A percentile compares a stretch with the other conserved stretches of the same genome.
phyloP scores from a whole-genome alignment of 495 filamentous ascomycete genomes.

The Penicillium bialowiezense region DNA sequence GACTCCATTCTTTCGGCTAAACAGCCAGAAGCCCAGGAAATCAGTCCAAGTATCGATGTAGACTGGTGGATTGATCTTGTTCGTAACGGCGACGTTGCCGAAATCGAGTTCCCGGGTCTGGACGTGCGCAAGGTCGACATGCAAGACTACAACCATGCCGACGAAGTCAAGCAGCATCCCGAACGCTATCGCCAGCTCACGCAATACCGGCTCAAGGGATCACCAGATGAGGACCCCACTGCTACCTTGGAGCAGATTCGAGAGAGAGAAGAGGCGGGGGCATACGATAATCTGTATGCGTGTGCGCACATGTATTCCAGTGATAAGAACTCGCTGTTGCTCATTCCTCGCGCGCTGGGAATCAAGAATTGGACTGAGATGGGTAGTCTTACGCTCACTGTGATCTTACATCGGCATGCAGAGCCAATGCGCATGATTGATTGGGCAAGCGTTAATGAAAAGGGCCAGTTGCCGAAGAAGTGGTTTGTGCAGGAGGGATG shows the following conservation, averaged over 20 bases:
- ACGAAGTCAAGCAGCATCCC: conserved; percentile 34
- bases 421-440: conserved; percentile 41
- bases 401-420: conserved; percentile 55
- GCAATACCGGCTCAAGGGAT: conserved; percentile 53
- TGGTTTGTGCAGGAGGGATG: conserved; percentile 71
- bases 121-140: conserved; percentile 65
- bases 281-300: conserved; percentile 57
- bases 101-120: conserved; percentile 55
- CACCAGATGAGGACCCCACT: conserved; percentile 21
- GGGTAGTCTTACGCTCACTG: conserved; percentile 59
- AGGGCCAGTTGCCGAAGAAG: conserved; percentile 32
- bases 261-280: conserved; percentile 27
- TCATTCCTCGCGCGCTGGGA: conserved; percentile 59
- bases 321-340: conserved; percentile 66
- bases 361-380: conserved; percentile 52
- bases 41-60: conserved; percentile 43
- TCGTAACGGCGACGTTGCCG: conserved; percentile 21
- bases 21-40: conserved; percentile 33
- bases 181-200: conserved; percentile 58
- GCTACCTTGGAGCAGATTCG: conserved; percentile 10
- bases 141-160: conserved; percentile 47
- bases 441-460: conserved; percentile 13
- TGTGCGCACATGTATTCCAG: conserved; percentile 64
- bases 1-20: conserved; percentile 35
- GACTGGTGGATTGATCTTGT: conserved; percentile 43